phyloP scores from a whole-genome alignment of 2,329 filamentous ascomycete species.

The Cercospora sp. region DNA sequence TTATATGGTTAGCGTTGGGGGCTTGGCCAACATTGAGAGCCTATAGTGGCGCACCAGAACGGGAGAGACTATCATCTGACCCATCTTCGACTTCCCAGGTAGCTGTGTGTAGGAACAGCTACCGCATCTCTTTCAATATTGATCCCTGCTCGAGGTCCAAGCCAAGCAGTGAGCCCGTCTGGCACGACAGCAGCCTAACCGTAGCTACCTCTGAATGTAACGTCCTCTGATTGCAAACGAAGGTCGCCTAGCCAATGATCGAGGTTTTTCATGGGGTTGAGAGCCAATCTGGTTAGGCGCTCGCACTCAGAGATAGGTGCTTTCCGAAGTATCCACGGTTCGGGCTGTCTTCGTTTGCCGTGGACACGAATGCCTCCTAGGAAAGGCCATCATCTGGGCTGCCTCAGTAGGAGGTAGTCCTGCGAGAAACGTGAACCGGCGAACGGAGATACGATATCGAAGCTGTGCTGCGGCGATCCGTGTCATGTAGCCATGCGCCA shows the following conservation, averaged over 20 bases:
- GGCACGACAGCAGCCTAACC: no score
- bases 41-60: neutral
- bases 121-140: neutral
- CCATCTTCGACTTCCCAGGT: neutral
- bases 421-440: neutral
- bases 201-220: no score
- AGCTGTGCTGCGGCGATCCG: neutral
- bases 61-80: neutral
- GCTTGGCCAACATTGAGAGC: neutral
- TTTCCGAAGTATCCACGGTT: no score
- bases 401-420: neutral
- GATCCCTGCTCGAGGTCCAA: neutral
- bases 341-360: neutral
- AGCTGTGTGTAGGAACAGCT: neutral
- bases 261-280: no score
- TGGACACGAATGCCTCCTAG: neutral
- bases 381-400: neutral
- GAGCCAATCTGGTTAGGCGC: no score
- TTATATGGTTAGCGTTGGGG: neutral
- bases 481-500: neutral
- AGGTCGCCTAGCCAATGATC: no score
- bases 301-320: no score
- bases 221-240: no score
- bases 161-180: no score
- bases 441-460: neutral